Conservation (phyloP, 2,329 filamentous ascomycete genomes). For the Intubia oerlemansii region DNA sequence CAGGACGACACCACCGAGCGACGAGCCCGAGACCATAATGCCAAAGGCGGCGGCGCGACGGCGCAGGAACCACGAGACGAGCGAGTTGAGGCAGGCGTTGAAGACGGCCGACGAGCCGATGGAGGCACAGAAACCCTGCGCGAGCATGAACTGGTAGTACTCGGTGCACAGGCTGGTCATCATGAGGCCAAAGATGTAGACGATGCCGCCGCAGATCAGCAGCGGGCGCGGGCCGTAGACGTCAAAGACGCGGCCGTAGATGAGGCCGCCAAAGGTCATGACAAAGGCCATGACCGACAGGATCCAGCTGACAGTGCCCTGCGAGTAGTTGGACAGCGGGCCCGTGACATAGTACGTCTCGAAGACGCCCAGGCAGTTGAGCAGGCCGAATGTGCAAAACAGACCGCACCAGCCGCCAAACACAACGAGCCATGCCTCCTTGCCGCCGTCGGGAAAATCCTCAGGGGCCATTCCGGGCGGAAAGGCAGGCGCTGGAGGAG, state of each 20-base stretch:
- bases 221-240: constrained; percentile 21
- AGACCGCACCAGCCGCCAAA: constrained; percentile 6
- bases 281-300: constrained; percentile 17
- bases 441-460: constrained; percentile 5
- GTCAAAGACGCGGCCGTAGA: constrained; percentile 16
- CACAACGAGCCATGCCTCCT: constrained; percentile 5
- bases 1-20: constrained; percentile 23
- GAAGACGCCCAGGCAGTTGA: constrained; percentile 9
- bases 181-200: constrained; percentile 23
- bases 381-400: constrained; percentile 6
- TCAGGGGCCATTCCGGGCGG: too few relatives aligned
- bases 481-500: too few relatives aligned
- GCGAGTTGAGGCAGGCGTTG: constrained; percentile 16
- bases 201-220: constrained; percentile 29
- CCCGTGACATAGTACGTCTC: constrained; percentile 12
- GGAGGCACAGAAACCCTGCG: constrained; percentile 17
- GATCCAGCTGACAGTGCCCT: constrained; percentile 16
- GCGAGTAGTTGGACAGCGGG: constrained; percentile 13
- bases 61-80: constrained; percentile 17
- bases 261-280: constrained; percentile 11
- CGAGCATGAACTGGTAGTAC: constrained; percentile 20
- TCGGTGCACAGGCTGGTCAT: constrained; percentile 14
- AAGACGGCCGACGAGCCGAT: constrained; percentile 14
- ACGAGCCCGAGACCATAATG: constrained; percentile 16
- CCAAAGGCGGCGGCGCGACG: constrained; percentile 18